Conservation (phyloP, 495 filamentous ascomycete species). For the Coniosporium apollinis region DNA sequence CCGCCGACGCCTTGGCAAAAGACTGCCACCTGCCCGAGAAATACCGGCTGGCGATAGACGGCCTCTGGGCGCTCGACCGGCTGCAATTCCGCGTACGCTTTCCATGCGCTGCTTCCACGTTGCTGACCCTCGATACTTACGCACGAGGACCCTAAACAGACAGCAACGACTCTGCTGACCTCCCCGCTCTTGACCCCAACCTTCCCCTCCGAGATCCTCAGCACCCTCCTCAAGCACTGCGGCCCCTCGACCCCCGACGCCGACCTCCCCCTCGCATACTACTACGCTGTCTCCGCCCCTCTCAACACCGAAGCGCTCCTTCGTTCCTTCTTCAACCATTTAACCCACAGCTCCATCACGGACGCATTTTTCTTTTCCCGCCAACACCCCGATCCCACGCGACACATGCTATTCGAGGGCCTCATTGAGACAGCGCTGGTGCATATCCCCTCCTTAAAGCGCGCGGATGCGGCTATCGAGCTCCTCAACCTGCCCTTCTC, state of each 20-base stretch:
- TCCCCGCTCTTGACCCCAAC: conserved; percentile 62
- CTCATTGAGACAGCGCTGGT: conserved; percentile 47
- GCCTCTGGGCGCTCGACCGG: conserved; percentile 65
- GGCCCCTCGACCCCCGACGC: conserved; percentile 49
- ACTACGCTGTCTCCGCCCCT: conserved; percentile 49
- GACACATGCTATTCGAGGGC: conserved; percentile 43
- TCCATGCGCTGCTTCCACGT: too few relatives aligned
- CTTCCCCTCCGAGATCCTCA: conserved; percentile 65
- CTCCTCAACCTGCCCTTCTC: conserved; percentile 54
- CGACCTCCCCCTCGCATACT: conserved; percentile 56
- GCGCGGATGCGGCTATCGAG: conserved; percentile 43
- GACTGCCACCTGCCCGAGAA: conserved; percentile 43
- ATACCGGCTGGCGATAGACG: conserved; percentile 60
- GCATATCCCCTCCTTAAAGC: conserved; percentile 25
- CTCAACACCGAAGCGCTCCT: conserved; percentile 41
- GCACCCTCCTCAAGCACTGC: conserved; percentile 45
- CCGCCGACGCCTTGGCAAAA: conserved; percentile 34
- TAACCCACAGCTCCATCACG: conserved; percentile 47
- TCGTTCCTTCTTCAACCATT: conserved; percentile 44
- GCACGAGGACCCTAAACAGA: too few relatives aligned
- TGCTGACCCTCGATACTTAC: conserved; percentile 17
- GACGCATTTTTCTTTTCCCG: conserved; percentile 63
- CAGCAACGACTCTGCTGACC: conserved; percentile 53
- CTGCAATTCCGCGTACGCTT: conserved; percentile 44
- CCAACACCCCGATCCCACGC: conserved; percentile 40